These are phyloP conservation scores for Gnomoniopsis sp. DNA, from an alignment of 2,329 filamentous ascomycete genomes.

Conservation along the genomic window DNA sequence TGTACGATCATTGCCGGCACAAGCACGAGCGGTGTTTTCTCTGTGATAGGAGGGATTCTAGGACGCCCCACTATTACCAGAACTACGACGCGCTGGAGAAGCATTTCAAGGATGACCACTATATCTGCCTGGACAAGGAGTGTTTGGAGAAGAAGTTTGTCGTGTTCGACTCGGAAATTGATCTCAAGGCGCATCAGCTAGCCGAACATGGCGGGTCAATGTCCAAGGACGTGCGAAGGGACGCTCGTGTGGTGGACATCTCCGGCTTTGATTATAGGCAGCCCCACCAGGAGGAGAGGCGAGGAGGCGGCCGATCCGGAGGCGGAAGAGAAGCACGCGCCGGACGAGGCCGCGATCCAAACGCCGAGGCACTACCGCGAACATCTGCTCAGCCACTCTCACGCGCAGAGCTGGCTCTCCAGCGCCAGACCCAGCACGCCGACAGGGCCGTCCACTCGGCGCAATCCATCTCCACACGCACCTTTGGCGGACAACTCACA, in stretches of 20 bases:
- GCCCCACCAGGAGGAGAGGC: constrained; percentile 63
- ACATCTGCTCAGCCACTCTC: constrained; percentile 77
- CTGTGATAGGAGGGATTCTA: constrained; percentile 69
- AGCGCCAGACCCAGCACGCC: constrained; percentile 57
- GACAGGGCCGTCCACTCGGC: constrained; percentile 80
- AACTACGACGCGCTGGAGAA: constrained; percentile 83
- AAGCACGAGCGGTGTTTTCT: constrained; percentile 95
- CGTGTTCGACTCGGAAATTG: constrained; percentile 92
- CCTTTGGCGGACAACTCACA: constrained; percentile 81
- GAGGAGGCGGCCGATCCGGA: constrained; percentile 44
- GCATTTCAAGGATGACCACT: constrained; percentile 88
- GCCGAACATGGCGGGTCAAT: constrained; percentile 75
- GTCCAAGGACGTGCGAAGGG: constrained; percentile 78
- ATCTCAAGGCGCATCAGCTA: constrained; percentile 89
- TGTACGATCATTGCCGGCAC: constrained; percentile 89
- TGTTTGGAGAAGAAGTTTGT: constrained; percentile 97
- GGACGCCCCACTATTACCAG: constrained; percentile 84
- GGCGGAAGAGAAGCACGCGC: constrained; percentile 38
- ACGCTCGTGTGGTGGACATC: constrained; percentile 82
- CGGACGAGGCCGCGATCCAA: constrained; percentile 80
- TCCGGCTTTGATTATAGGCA: constrained; percentile 77
- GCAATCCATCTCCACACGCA: constrained; percentile 73
- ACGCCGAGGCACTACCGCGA: constrained; percentile 72
- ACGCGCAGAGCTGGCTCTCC: constrained; percentile 85
- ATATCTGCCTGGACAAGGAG: constrained; percentile 76